phyloP scores from a whole-genome alignment of 805 yeast genomes.

The Candida corydali region DNA sequence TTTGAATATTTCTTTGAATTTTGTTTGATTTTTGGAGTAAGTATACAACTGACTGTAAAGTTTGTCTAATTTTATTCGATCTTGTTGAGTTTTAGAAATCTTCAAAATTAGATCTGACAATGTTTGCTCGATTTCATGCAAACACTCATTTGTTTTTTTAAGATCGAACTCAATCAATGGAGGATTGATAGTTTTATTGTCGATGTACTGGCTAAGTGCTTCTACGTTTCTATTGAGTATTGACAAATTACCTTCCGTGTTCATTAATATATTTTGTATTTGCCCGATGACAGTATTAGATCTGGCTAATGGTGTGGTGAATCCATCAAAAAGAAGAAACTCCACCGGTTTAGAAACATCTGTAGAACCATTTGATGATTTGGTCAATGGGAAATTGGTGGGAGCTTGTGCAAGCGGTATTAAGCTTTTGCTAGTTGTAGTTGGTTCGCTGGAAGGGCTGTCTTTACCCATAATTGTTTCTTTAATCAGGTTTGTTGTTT shows the following conservation, averaged over 20 bases:
- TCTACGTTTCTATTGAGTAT: slow-evolving; percentile 19
- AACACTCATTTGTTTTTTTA: not conserved
- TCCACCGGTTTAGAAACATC: slow-evolving; percentile 3
- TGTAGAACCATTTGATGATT: too few relatives aligned
- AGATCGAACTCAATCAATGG: not conserved
- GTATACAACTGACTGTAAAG: slow-evolving; percentile 23
- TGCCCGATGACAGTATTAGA: slow-evolving; percentile 2
- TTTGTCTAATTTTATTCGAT: slow-evolving; percentile 20
- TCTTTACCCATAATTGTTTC: too few relatives aligned
- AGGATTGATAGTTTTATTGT: not conserved
- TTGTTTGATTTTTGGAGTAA: slow-evolving; percentile 10
- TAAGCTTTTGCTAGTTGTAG: too few relatives aligned
- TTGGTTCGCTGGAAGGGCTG: too few relatives aligned
- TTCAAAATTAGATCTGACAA: slow-evolving; percentile 5
- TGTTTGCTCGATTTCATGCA: not conserved
- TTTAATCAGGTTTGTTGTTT: too few relatives aligned
- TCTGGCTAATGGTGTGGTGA: not conserved
- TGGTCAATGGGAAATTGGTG: too few relatives aligned
- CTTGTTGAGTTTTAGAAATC: slow-evolving; percentile 14
- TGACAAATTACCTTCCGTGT: slow-evolving; percentile 22
- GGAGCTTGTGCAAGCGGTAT: too few relatives aligned
- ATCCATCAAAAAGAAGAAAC: slow-evolving; percentile 8
- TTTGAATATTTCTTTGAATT: slow-evolving; percentile 8
- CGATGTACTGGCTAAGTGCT: slow-evolving; percentile 9
- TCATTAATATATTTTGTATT: slow-evolving; percentile 18